A percentile compares a stretch with the other conserved stretches of the same genome.
Conservation (phyloP, 2,329 filamentous ascomycete genomes). For the Xylogone sp. region DNA sequence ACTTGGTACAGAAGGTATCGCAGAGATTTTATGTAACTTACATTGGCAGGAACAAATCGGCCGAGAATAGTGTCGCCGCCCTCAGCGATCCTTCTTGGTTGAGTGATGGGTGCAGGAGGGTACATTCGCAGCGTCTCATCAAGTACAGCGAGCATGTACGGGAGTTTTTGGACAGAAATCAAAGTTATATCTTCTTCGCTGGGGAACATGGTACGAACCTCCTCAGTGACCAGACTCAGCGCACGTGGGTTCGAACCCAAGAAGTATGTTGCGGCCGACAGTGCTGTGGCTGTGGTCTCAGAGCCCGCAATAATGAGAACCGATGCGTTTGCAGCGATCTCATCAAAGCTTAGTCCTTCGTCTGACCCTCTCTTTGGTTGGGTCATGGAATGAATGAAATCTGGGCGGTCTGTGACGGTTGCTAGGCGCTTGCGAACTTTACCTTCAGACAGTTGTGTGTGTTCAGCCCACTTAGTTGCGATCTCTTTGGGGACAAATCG, state of each 20-base stretch:
- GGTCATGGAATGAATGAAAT: background rate
- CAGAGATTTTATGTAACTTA: background rate
- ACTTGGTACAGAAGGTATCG: too few relatives aligned
- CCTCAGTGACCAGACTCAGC: slow-evolving; percentile 20
- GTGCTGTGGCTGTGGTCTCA: slow-evolving; percentile 27
- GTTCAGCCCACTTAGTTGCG: background rate
- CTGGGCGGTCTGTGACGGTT: slow-evolving; percentile 1
- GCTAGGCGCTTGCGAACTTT: slow-evolving; percentile 3
- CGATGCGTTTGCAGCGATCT: too few relatives aligned
- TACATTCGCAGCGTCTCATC: slow-evolving; percentile 31
- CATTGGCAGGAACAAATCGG: slow-evolving; percentile 4
- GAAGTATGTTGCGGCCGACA: slow-evolving; percentile 14
- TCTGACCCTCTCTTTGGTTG: too few relatives aligned
- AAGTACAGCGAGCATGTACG: slow-evolving; percentile 31
- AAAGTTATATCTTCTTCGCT: slow-evolving; percentile 28
- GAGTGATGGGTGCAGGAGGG: slow-evolving; percentile 25
- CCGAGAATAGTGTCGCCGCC: slow-evolving; percentile 4
- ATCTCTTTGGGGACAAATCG: too few relatives aligned
- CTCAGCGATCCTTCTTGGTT: background rate
- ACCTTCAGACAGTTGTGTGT: background rate
- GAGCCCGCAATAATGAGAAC: slow-evolving; percentile 15
- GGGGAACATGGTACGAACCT: slow-evolving; percentile 27
- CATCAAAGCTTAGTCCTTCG: too few relatives aligned
- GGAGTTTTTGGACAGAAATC: slow-evolving; percentile 19
- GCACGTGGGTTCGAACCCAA: background rate